These are phyloP conservation scores for Wickerhamomyces chaumierensis DNA, from an alignment of 805 yeast species.

Conservation along the genomic window DNA sequence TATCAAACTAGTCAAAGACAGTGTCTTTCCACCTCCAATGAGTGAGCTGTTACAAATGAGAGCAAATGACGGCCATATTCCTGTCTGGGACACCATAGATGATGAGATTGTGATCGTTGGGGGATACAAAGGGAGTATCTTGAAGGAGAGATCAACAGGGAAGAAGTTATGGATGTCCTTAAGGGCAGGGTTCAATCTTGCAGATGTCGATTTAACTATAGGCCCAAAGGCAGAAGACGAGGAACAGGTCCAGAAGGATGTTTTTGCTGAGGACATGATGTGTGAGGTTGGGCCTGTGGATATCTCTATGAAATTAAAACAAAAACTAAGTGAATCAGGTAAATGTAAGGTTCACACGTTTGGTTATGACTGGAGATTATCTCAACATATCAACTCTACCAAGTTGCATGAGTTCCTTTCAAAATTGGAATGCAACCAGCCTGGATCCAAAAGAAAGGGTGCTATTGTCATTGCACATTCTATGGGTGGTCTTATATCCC, in stretches of 20 bases:
- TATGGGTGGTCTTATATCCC: constrained; percentile 88
- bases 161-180: constrained; percentile 80
- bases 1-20: constrained; percentile 19
- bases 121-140: constrained; percentile 78
- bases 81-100: constrained; percentile 46
- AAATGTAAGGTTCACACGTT: constrained; percentile 55
- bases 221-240: constrained; percentile 74
- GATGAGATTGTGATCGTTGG: constrained; percentile 80
- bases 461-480: constrained; percentile 76
- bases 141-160: constrained; percentile 52
- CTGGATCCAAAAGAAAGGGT: constrained; percentile 37
- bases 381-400: constrained; percentile 42
- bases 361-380: constrained; percentile 92
- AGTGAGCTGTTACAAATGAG: constrained; percentile 10
- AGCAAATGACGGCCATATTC: constrained; percentile 18
- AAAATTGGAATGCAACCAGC: constrained; percentile 29
- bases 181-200: constrained; percentile 70
- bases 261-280: constrained; percentile 68
- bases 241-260: constrained; percentile 32
- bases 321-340: constrained; percentile 40
- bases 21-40: constrained; percentile 43
- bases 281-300: constrained; percentile 85
- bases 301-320: constrained; percentile 50
- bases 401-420: constrained; percentile 39
- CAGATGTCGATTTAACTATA: constrained; percentile 55